Base-by-base conservation (phyloP, 108 stramenopile species). In the Poteriospumella lacustris region DNA sequence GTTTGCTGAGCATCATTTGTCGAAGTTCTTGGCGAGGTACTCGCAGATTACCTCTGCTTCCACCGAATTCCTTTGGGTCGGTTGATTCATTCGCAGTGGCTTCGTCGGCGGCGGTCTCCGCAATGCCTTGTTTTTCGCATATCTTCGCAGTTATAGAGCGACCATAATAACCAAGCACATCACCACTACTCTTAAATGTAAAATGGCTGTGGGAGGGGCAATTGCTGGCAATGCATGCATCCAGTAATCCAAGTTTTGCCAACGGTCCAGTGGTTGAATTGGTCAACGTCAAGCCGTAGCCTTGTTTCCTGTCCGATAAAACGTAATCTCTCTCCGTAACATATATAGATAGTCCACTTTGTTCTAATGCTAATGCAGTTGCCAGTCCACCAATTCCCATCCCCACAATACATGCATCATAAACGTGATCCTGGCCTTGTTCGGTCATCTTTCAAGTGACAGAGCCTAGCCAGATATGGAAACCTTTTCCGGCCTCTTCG, bases 81-180 rank as follows among this genome's bases (percentile, higher is more conserved):
- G n/a, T n/a, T n/a, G n/a, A n/a, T 15, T 19, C 28, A 28, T 19
- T 38, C 24, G 9, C 41, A 12, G 31, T 19, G 3, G 9, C n/a
- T 26, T 38, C 41, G 5, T 26, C 31, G 9, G 9, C 70, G 26
- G 12, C 47, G 5, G 36, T 31, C 31, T 12, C 70, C 36, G 15
- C 41, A 42, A 42, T 38, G 5, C 31, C 70, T 38, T 33, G 39
- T 26, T 36, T 43, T 36, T 76, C 59, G n/a, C n/a, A n/a, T n/a
- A n/a, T n/a, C n/a, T n/a, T n/a, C n/a, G n/a, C n/a, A 0, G 59
- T 42, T 26, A 77, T 72, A n/a, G 75, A 0, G 0, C 60, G 44
- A 15, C 80, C 76, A 68, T 75, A 77, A 43, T 80, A 76, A 31
- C 58, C 69, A 19, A 80, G 34, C 0, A 76, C 72, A 19, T 64